Base-by-base conservation (phyloP, 768 basidiomycete species). In the Sporobolomyces roseus region DNA sequence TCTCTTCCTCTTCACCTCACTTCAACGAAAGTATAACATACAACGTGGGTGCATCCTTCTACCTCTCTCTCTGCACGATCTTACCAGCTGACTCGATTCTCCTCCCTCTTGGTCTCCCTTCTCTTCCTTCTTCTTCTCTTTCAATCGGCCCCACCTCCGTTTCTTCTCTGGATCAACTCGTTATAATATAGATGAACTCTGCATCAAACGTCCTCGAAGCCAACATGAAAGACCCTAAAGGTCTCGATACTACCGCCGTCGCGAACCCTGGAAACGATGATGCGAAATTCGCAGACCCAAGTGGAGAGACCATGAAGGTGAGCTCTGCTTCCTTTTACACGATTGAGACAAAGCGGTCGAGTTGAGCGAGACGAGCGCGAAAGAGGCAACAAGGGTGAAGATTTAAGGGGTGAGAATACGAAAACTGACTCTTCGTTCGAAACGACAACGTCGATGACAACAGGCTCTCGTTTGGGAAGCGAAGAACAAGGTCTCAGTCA, bases 291-390 rank as follows among this genome's bases (percentile, higher is more conserved):
- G 71, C 69, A 33, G 45, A 35, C 41, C 49, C 61, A 14, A 36
- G 25, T 12, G 72, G 65, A 1, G 72, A 67, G 43, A 64, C 55
- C 65, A 73, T 73, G 72, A 38, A 61, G 61, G 70, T 56, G 29
- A 36, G 56, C 33, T 16, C n/a, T n/a, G n/a, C n/a, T n/a, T n/a
- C n/a, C n/a, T n/a, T n/a, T n/a, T n/a, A n/a, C n/a, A n/a, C n/a
- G n/a, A n/a, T n/a, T n/a, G n/a, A n/a, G n/a, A n/a, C n/a, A n/a
- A n/a, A n/a, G n/a, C n/a, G n/a, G n/a, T n/a, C n/a, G n/a, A n/a
- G n/a, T n/a, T n/a, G n/a, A n/a, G n/a, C n/a, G n/a, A n/a, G n/a
- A n/a, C n/a, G n/a, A n/a, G n/a, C n/a, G n/a, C n/a, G n/a, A n/a
- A n/a, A n/a, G n/a, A n/a, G n/a, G n/a, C n/a, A n/a, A n/a, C n/a